Conservation (phyloP, 106 monocot genomes). For the Alisma plantagoaquatica region DNA sequence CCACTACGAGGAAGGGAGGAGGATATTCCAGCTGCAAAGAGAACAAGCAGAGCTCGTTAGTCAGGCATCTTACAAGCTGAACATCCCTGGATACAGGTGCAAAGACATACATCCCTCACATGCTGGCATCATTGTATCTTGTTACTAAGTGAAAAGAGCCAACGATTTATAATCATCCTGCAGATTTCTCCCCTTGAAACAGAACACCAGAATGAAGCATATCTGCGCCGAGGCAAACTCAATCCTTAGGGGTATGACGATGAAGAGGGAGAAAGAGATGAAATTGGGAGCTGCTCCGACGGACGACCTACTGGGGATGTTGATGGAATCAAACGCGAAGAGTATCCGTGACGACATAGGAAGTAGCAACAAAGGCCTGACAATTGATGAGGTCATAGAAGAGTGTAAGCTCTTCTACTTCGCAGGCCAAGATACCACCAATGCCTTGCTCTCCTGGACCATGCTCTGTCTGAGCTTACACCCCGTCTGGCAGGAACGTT, state of each 20-base stretch:
- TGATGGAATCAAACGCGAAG: conserved; percentile 44
- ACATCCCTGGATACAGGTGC: conserved; percentile 47
- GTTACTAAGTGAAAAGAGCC: no score
- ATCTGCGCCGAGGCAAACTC: conserved; percentile 19
- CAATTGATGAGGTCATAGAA: conserved; percentile 49
- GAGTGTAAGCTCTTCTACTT: conserved; percentile 81
- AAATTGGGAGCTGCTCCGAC: conserved; percentile 11
- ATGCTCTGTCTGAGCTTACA: conserved; percentile 42
- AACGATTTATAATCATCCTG: no score
- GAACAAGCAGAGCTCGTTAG: conserved; percentile 5
- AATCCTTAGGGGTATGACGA: conserved; percentile 28
- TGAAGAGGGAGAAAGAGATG: conserved; percentile 31
- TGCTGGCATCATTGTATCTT: background rate
- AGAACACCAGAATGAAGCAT: conserved; percentile 11
- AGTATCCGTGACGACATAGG: conserved; percentile 19
- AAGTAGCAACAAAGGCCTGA: conserved; percentile 18
- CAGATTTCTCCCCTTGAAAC: conserved; percentile 16
- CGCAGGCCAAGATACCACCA: no score
- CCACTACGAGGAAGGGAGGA: conserved; percentile 10
- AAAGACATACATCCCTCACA: background rate
- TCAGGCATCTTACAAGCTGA: background rate
- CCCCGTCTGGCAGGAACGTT: conserved; percentile 42
- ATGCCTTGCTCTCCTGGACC: conserved; percentile 56
- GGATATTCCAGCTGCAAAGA: conserved; percentile 7
- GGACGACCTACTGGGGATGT: conserved; percentile 38